These are phyloP conservation scores for Phytophthora pini DNA, from an alignment of 352 stramenopile species.

Conservation along the genomic window DNA sequence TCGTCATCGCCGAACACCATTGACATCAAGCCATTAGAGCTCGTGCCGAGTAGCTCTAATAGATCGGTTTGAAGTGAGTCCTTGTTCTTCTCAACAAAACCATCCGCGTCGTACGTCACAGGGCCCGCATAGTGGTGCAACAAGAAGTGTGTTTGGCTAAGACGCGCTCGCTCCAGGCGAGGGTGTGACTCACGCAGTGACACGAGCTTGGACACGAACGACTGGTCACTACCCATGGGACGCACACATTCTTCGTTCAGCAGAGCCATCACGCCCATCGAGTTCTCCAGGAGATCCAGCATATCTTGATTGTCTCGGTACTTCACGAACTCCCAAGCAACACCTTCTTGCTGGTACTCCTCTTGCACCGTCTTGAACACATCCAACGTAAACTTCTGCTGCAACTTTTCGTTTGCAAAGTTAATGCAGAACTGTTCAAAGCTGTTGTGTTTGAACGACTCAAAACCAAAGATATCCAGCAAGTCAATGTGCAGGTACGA, in stretches of 20 bases:
- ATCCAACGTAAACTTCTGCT: conserved; percentile 91
- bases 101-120: conserved; percentile 83
- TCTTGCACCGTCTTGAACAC: conserved; percentile 90
- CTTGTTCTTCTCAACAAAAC: conserved; percentile 91
- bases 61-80: conserved; percentile 85
- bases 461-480: conserved; percentile 98
- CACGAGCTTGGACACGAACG: conserved; percentile 90
- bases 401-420: conserved; percentile 95
- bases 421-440: conserved; percentile 98
- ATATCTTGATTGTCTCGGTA: conserved; percentile 93
- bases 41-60: conserved; percentile 70
- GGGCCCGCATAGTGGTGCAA: conserved; percentile 84
- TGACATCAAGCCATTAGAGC: conserved; percentile 76
- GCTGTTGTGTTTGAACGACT: conserved; percentile 93
- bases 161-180: conserved; percentile 75
- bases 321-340: conserved; percentile 83
- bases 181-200: conserved; percentile 84
- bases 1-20: conserved; percentile 68
- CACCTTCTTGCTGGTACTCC: conserved; percentile 76
- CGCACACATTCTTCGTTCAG: conserved; percentile 93
- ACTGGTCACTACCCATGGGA: conserved; percentile 86
- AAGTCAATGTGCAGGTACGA: conserved; percentile 92
- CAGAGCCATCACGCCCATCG: conserved; percentile 89
- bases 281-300: conserved; percentile 90
- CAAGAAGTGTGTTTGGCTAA: conserved; percentile 82